These are phyloP conservation scores for Picochlorum sp. DNA, from an alignment of 139 green algal species.

Conservation along the genomic window DNA sequence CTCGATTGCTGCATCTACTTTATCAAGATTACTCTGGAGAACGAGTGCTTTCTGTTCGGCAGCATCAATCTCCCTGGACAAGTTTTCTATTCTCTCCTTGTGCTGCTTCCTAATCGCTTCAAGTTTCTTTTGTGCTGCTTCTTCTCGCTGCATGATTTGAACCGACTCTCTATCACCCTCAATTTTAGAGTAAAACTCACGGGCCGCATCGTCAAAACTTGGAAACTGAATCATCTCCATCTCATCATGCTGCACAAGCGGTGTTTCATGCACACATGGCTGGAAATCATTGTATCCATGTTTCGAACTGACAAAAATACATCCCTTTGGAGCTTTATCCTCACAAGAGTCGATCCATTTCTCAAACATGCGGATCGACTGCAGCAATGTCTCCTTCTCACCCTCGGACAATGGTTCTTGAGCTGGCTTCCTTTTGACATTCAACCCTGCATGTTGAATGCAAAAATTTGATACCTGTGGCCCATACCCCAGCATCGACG, in stretches of 20 bases:
- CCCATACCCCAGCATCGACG: slow-evolving; percentile 59
- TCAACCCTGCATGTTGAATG: slow-evolving; percentile 53
- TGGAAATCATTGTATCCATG: slow-evolving; percentile 46
- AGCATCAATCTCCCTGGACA: slow-evolving; percentile 53
- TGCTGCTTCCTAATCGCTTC: slow-evolving; percentile 69
- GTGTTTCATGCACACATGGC: slow-evolving; percentile 42
- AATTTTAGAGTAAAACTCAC: slow-evolving; percentile 88
- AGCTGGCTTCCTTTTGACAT: slow-evolving; percentile 20
- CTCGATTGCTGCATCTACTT: slow-evolving; percentile 76
- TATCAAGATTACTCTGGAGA: slow-evolving; percentile 82
- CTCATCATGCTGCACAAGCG: background rate
- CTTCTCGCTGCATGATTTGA: slow-evolving; percentile 45
- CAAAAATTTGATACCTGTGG: slow-evolving; percentile 75
- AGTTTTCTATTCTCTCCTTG: slow-evolving; percentile 41
- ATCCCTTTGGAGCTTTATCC: slow-evolving; percentile 31
- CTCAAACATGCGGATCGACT: slow-evolving; percentile 25
- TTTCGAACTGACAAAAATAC: slow-evolving; percentile 31
- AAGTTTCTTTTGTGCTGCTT: slow-evolving; percentile 58
- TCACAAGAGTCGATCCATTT: slow-evolving; percentile 47
- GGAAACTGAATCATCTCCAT: slow-evolving; percentile 40
- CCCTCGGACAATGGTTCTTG: slow-evolving; percentile 11
- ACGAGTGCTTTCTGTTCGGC: slow-evolving; percentile 35
- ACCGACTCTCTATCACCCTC: slow-evolving; percentile 56
- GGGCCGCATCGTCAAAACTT: slow-evolving; percentile 81
- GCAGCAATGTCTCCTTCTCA: slow-evolving; percentile 28